Base-by-base conservation (phyloP, 2,329 filamentous ascomycete genomes). In the Chaetomium strumarium region DNA sequence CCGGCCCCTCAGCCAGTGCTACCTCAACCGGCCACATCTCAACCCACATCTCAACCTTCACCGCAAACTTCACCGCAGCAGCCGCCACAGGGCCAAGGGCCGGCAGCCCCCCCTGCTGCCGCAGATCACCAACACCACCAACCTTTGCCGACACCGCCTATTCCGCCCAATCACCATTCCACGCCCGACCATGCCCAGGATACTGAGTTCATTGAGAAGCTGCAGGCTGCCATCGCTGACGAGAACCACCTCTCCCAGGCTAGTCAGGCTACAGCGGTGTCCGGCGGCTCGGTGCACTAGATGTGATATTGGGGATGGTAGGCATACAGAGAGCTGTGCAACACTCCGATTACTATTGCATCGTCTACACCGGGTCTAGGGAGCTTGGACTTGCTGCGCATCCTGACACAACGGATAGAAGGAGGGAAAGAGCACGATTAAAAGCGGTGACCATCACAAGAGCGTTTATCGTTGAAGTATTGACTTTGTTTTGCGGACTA, bases 101-200 rank as follows among this genome's bases (percentile, higher is more conserved):
- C n/a, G 34, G 16, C 14, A 13, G 34, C 13, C 13, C 34, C 36
- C 29, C 34, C 36, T 17, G 8, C 20, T 41, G 34, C 45, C 36
- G 16, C 29, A 24, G 24, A 24, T 24, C 7, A 24, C 12, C 47
- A 47, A 16, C 48, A 24, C 7, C 7, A 24, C 12, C 47, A 47
- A 16, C 48, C 55, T 6, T 37, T 57, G 16, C 47, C 49, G 2
- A 40, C 52, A 2, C 55, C 52, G 19, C 52, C 57, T 9, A 57
- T 58, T 30, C 57, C 57, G 6, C 57, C 57, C 10, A 58, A 58
- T 33, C 57, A 58, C 40, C 57, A 58, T 40, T 53, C 57, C 17
- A 55, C 55, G 11, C 57, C 55, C 14, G 55, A 57, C 20, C 55
- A 57, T 13, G 51, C 48, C 6, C 55, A 58, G 39, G 57, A 57